Evolutionary conservation across 2,329 filamentous ascomycete genomes (phyloP), one percentile per base, ranked within the genome.

Genomic region (Colletotrichum sp.): DNA sequence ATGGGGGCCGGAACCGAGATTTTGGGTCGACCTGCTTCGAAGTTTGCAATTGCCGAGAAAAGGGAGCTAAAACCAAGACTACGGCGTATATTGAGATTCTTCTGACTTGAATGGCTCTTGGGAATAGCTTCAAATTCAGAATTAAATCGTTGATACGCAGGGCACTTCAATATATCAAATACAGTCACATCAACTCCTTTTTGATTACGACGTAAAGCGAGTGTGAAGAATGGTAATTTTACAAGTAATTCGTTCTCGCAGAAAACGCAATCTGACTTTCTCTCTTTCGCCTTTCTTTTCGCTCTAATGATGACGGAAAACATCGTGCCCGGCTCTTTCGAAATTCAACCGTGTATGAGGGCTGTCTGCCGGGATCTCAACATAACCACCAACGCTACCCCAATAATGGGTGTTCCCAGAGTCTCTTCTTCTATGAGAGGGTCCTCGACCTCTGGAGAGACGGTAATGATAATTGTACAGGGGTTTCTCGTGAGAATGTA

Each of bases 381-480:
- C 32, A 62, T 63, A 69, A 16, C 15, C 52, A 49, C 49, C 32
- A 22, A 39, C 57, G 15, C 49, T 25, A 52, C 32, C 16, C 32
- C 49, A 11, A 6, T 22, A 22, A 32, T 19, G 27, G 25, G 52
- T 49, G 55, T 25, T 11, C 22, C 30, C 27, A 55, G 9, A 52
- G n/a, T 22, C 27, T 75, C 57, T 49, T 27, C 36, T 27, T 29
- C 25, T 30, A 25, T n/a, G 32, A 29, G 67, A 62, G 39, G 39
- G 29, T 66, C n/a, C 30, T 52, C 72, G n/a, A 27, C 30, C 34
- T 55, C 71, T 44, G 80, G 80, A 82, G 81, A 73, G 61, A 72
- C 16, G 12, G 29, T 6, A 49, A n/a, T 78, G 77, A 34, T 85
- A 85, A 72, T 84, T 79, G 79, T 85, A 86, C 85, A 86, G 69